phyloP scores from a whole-genome alignment of 306 rosid genomes.

The Ammopiptanthus mongolicus region DNA sequence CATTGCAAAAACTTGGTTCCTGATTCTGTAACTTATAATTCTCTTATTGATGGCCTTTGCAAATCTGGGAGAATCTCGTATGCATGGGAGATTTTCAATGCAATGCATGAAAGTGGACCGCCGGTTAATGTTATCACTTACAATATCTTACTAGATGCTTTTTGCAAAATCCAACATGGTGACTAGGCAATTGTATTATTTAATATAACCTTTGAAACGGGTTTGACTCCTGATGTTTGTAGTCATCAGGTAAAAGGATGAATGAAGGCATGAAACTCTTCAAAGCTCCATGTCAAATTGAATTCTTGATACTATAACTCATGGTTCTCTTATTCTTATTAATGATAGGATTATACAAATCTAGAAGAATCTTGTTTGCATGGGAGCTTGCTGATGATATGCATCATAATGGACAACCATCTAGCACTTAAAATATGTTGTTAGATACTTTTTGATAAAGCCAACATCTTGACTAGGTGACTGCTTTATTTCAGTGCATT shows the following conservation, averaged over 20 bases:
- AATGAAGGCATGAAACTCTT: background rate
- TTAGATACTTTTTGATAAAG: slow-evolving; percentile 9
- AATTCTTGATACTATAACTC: background rate
- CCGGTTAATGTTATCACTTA: slow-evolving; percentile 10
- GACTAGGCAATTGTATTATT: background rate
- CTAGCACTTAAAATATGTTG: background rate
- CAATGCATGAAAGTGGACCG: background rate
- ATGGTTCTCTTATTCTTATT: background rate
- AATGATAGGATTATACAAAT: background rate
- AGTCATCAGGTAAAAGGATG: background rate
- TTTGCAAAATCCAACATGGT: slow-evolving; percentile 8
- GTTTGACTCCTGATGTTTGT: background rate
- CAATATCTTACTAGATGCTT: slow-evolving; percentile 25
- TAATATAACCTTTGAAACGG: background rate
- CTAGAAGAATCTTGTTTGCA: slow-evolving; percentile 4
- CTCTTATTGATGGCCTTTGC: slow-evolving; percentile 21
- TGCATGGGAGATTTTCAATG: slow-evolving; percentile 30
- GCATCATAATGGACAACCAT: background rate
- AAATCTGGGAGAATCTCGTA: slow-evolving; percentile 18
- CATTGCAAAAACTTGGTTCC: slow-evolving; percentile 22
- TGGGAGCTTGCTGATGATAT: background rate
- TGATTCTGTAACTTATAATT: slow-evolving; percentile 25
- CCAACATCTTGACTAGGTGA: background rate
- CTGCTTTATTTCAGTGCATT: background rate
- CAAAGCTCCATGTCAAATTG: background rate